Conservation (phyloP, 495 filamentous ascomycete genomes). For the Mytilinidion resinicola region DNA sequence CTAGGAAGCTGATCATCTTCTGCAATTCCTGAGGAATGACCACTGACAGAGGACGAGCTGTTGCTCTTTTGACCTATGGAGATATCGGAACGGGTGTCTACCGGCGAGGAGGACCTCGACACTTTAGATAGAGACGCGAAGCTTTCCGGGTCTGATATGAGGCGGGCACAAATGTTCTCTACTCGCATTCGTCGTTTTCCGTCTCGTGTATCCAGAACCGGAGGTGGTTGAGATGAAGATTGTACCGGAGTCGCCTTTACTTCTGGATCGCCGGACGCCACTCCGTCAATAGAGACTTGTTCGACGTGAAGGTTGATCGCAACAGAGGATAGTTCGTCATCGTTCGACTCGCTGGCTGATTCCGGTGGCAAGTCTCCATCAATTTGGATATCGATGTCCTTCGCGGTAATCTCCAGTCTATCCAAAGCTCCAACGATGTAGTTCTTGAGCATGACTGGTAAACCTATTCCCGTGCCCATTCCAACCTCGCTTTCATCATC, state of each 20-base stretch:
- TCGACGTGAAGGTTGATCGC: conserved; percentile 26
- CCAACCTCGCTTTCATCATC: conserved; percentile 63
- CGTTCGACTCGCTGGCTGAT: not conserved
- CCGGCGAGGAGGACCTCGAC: conserved; percentile 19
- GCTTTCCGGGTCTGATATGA: conserved; percentile 25
- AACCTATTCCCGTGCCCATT: conserved; percentile 61
- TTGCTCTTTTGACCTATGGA: conserved; percentile 2
- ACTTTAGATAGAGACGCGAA: conserved; percentile 20
- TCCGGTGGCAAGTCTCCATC: conserved; percentile 18
- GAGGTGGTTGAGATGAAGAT: not conserved
- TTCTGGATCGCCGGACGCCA: conserved; percentile 12
- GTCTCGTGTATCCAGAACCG: not conserved
- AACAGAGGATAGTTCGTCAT: conserved; percentile 8
- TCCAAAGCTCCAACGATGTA: conserved; percentile 80
- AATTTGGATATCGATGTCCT: conserved; percentile 44
- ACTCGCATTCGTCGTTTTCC: conserved; percentile 24
- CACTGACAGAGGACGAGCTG: not conserved
- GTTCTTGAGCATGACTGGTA: conserved; percentile 75
- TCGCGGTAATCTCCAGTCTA: conserved; percentile 65
- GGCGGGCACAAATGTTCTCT: conserved; percentile 21
- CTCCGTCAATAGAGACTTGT: conserved; percentile 18
- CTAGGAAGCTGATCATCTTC: conserved; percentile 4
- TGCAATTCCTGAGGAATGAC: not conserved
- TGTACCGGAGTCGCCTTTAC: conserved; percentile 3
- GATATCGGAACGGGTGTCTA: conserved; percentile 19